phyloP scores from a whole-genome alignment of 352 stramenopile species.

The Discostella stelligera region DNA sequence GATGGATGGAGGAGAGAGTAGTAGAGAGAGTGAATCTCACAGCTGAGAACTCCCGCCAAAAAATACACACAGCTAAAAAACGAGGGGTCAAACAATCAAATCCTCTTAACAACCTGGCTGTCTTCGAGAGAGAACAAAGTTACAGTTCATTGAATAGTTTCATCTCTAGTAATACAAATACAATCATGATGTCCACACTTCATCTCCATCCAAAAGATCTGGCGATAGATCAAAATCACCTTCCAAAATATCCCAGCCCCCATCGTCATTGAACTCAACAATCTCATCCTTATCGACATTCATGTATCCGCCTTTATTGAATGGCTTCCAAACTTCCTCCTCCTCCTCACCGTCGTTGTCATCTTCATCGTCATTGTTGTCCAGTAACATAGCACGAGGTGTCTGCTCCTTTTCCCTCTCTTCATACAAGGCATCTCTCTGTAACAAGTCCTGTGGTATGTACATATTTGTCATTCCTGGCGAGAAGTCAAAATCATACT shows the following conservation, averaged over 20 bases:
- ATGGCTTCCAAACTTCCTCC: slow-evolving; percentile 60
- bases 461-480: slow-evolving; percentile 78
- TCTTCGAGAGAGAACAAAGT: too few relatives aligned
- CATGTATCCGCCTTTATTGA: slow-evolving; percentile 75
- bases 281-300: slow-evolving; percentile 78
- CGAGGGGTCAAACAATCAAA: too few relatives aligned
- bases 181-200: slow-evolving; percentile 64
- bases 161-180: not conserved
- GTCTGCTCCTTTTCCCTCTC: slow-evolving; percentile 30
- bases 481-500: slow-evolving; percentile 85
- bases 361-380: slow-evolving; percentile 22
- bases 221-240: slow-evolving; percentile 62
- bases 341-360: slow-evolving; percentile 52
- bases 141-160: too few relatives aligned
- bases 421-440: slow-evolving; percentile 60
- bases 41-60: too few relatives aligned
- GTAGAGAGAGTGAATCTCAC: too few relatives aligned
- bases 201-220: slow-evolving; percentile 60
- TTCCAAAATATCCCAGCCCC: slow-evolving; percentile 76
- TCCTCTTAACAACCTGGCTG: too few relatives aligned
- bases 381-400: slow-evolving; percentile 28
- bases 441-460: slow-evolving; percentile 77
- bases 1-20: too few relatives aligned
- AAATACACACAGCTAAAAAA: too few relatives aligned
- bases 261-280: slow-evolving; percentile 69